Evolutionary conservation across 768 basidiomycete species (phyloP), one percentile per base, ranked within the genome.

Genomic region (Kwoniella bestiolae): DNA sequence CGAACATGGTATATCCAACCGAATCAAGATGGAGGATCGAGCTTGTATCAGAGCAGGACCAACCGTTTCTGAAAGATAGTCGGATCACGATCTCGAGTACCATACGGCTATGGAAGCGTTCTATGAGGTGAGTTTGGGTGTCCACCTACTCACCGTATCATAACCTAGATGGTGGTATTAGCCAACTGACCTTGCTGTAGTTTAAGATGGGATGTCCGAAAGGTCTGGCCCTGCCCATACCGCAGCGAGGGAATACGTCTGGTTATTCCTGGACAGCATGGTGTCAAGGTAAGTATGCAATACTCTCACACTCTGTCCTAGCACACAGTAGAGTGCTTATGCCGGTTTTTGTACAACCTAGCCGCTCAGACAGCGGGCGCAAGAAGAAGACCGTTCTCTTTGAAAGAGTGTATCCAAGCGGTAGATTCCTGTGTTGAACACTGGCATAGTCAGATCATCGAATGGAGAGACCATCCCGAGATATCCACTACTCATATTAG

Each of bases 401-500:
- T 47, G 5, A 47, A 25, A 12, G 46, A 47, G 14, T n/a, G 21
- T 18, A 47, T 47, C 6, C 11, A n/a, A 9, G 46, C 23, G 11
- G 46, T 25, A 47, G 46, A 47, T 7, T 47, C 46, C 5, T 47
- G 46, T 25, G 23, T 47, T n/a, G 46, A 47, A 9, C 23, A 47
- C 25, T 47, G 46, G 46, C 46, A 47, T 25, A 47, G 46, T 47
- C 46, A 47, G 11, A 25, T 47, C 23, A 47, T 47, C n/a, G 46
- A 47, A 47, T 47, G 46, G 46, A 47, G 25, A 9, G 25, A n/a
- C 11, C 46, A 47, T 21, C 46, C 46, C 9, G 46, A 47, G 46
- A 25, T 12, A 21, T 47, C 23, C 46, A 47, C n/a, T 9, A 21
- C 9, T n/a, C 46, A 47, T 47, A 47, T 47, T 9, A 47, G n/a